Conservation (phyloP, 169 alveolate species). For the Plasmodium coatneyi region DNA sequence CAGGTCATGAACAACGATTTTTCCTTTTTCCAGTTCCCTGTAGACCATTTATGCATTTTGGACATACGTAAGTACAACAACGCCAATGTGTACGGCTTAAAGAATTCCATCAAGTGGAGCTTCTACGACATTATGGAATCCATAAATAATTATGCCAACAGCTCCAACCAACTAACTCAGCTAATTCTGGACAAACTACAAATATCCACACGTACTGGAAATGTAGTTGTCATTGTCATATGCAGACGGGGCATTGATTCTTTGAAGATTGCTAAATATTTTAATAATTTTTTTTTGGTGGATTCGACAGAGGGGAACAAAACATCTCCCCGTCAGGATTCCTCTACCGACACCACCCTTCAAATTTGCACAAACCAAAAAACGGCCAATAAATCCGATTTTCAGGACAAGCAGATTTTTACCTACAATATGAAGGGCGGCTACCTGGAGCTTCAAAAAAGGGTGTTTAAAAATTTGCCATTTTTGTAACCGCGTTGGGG, state of each 20-base stretch:
- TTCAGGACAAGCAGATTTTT: constrained; percentile 2
- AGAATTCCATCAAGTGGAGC: constrained; percentile 55
- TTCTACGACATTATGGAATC: constrained; percentile 55
- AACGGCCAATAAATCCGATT: background rate
- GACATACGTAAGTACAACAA: constrained; percentile 42
- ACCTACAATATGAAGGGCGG: constrained; percentile 69
- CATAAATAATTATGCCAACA: constrained; percentile 72
- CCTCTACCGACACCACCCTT: background rate
- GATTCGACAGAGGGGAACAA: background rate
- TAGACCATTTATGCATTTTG: constrained; percentile 34
- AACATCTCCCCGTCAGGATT: background rate
- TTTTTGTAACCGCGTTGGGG: constrained; percentile 1
- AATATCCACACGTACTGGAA: constrained; percentile 1
- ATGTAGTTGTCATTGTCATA: constrained; percentile 49
- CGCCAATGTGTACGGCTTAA: constrained; percentile 48
- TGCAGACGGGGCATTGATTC: constrained; percentile 76
- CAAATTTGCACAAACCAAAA: background rate
- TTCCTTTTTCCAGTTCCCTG: constrained; percentile 12
- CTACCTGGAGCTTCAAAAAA: constrained; percentile 48
- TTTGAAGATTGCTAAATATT: constrained; percentile 48
- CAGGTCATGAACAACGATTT: constrained; percentile 44
- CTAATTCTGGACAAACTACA: constrained; percentile 28
- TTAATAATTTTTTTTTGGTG: constrained; percentile 33
- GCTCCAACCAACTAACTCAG: background rate
- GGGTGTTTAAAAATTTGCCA: constrained; percentile 64